These are phyloP conservation scores for Fusarium sp. DNA, from an alignment of 2,329 filamentous ascomycete species.

Conservation along the genomic window DNA sequence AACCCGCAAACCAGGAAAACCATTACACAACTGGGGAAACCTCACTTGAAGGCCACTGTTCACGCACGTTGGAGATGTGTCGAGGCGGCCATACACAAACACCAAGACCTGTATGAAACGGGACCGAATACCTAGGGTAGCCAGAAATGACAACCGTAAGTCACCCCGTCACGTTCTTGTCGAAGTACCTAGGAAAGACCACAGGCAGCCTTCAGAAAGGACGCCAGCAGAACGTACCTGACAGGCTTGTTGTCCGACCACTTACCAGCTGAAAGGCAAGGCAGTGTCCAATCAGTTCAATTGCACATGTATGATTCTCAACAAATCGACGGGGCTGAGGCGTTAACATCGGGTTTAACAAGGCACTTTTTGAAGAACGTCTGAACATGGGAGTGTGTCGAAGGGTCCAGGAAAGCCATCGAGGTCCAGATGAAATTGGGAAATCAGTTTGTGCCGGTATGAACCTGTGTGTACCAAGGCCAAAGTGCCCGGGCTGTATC, in stretches of 20 bases:
- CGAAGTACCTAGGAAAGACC: neutral
- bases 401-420: neutral
- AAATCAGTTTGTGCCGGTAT: neutral
- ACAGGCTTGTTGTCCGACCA: neutral
- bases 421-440: neutral
- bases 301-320: neutral
- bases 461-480: neutral
- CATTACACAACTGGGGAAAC: neutral
- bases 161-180: neutral
- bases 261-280: conserved; percentile 20
- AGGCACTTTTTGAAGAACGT: neutral
- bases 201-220: neutral
- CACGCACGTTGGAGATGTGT: neutral
- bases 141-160: neutral
- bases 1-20: neutral
- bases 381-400: neutral
- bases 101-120: neutral
- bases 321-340: neutral
- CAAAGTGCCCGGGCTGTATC: neutral
- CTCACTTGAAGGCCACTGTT: neutral
- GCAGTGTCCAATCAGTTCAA: neutral
- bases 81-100: neutral
- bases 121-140: neutral
- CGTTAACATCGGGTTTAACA: neutral
- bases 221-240: neutral